Evolutionary conservation across 2,329 filamentous ascomycete species (phyloP).

Genomic region (Cercospora sp.): DNA sequence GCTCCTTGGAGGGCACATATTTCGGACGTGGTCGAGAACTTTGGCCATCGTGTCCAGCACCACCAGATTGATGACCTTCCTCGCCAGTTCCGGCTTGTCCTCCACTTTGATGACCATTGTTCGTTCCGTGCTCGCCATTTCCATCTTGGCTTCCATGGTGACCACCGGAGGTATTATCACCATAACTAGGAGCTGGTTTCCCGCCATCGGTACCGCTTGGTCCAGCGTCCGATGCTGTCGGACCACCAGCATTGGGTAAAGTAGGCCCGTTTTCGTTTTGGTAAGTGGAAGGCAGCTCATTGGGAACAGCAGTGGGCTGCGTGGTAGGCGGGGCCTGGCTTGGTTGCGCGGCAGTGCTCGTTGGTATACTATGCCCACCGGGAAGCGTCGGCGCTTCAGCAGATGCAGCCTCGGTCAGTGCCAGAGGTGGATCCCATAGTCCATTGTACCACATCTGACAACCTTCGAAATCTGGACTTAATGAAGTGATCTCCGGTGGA

Average conservation of each 20-base stretch:
- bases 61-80: background rate
- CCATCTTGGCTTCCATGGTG: background rate
- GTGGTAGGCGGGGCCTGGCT: conserved; percentile 21
- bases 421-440: conserved; percentile 35
- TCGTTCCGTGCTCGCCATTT: background rate
- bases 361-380: background rate
- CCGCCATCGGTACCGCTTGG: background rate
- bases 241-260: background rate
- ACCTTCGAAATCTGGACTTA: conserved; percentile 30
- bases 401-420: conserved; percentile 23
- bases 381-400: conserved; percentile 24
- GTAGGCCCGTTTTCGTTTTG: background rate
- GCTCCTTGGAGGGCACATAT: conserved; percentile 21
- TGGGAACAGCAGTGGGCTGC: conserved; percentile 21
- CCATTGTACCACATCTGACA: conserved; percentile 36
- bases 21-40: background rate
- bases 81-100: background rate
- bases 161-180: background rate
- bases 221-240: background rate
- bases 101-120: background rate
- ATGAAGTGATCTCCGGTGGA: conserved; percentile 31
- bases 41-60: background rate
- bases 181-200: background rate
- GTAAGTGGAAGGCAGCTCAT: conserved; percentile 9
- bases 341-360: conserved; percentile 15